These are phyloP conservation scores for Tolypocladium ophioglossoides DNA, from an alignment of 2,329 filamentous ascomycete genomes.

Conservation along the genomic window DNA sequence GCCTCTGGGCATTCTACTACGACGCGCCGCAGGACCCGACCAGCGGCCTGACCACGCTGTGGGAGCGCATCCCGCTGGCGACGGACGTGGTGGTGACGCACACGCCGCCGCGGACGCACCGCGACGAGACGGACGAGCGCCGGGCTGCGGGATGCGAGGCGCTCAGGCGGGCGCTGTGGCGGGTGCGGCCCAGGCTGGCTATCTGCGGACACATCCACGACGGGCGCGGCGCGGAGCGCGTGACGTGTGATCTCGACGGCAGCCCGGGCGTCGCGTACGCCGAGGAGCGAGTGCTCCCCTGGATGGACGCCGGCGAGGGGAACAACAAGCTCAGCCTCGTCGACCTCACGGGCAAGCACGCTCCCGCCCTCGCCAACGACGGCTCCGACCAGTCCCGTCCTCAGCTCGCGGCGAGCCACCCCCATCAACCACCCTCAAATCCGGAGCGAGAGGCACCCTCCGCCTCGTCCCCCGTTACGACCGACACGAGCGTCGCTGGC, in stretches of 20 bases:
- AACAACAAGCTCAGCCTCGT: constrained; percentile 51
- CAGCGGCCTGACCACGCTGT: constrained; percentile 28
- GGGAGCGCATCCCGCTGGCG: constrained; percentile 50
- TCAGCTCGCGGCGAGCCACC: too few species aligned
- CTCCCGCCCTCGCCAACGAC: constrained; percentile 34
- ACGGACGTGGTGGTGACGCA: constrained; percentile 62
- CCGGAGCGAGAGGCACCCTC: background rate
- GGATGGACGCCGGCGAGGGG: constrained; percentile 48
- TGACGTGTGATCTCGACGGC: constrained; percentile 45
- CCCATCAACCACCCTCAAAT: background rate
- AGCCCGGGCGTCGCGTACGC: constrained; percentile 28
- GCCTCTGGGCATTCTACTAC: constrained; percentile 61
- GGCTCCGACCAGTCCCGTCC: constrained; percentile 19
- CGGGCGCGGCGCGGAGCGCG: constrained; percentile 50
- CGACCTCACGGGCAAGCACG: constrained; percentile 42
- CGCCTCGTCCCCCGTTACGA: too few species aligned
- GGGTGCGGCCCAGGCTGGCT: constrained; percentile 51
- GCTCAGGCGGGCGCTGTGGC: constrained; percentile 45
- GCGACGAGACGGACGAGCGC: constrained; percentile 36
- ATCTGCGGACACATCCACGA: constrained; percentile 67
- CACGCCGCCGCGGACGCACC: constrained; percentile 51
- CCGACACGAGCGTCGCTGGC: background rate
- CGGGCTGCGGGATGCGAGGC: constrained; percentile 47
- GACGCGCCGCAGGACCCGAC: constrained; percentile 10
- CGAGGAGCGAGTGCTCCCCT: constrained; percentile 33